These are phyloP conservation scores for Botrytis elliptica DNA, from an alignment of 2,329 filamentous ascomycete genomes.

Conservation along the genomic window DNA sequence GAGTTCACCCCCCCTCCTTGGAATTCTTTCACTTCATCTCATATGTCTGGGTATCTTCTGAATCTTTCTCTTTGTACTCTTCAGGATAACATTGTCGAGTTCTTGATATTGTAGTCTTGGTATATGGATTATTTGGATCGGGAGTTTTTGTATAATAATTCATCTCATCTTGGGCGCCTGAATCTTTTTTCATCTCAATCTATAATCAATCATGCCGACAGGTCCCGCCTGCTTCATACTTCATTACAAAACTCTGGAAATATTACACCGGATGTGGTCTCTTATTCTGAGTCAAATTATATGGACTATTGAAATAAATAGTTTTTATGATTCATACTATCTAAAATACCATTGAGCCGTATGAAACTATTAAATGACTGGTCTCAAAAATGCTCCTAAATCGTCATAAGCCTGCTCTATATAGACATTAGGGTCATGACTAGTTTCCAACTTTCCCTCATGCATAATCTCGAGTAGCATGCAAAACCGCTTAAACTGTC, in stretches of 20 bases:
- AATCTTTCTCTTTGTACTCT: neutral
- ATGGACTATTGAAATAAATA: neutral
- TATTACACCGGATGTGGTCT: neutral
- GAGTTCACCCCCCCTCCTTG: neutral
- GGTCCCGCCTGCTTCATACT: neutral
- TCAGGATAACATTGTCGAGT: neutral
- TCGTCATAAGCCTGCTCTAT: constrained; percentile 54
- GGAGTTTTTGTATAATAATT: neutral
- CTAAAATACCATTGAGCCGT: neutral
- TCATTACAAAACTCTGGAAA: neutral
- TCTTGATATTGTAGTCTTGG: neutral
- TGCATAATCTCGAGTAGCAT: constrained; percentile 53
- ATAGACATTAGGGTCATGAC: constrained; percentile 40
- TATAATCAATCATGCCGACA: neutral
- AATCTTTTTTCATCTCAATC: neutral
- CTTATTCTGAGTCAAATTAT: neutral
- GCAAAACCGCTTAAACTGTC: constrained; percentile 42
- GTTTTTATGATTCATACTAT: neutral
- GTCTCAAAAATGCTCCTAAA: constrained; percentile 52
- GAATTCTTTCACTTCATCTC: neutral
- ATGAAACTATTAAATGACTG: constrained; percentile 45
- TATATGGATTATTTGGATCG: too few species aligned
- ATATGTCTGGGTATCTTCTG: neutral
- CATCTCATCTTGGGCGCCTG: neutral
- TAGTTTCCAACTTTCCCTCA: constrained; percentile 41